These are phyloP conservation scores for Aspergillus olivimuriae DNA, from an alignment of 495 filamentous ascomycete genomes.

Conservation along the genomic window DNA sequence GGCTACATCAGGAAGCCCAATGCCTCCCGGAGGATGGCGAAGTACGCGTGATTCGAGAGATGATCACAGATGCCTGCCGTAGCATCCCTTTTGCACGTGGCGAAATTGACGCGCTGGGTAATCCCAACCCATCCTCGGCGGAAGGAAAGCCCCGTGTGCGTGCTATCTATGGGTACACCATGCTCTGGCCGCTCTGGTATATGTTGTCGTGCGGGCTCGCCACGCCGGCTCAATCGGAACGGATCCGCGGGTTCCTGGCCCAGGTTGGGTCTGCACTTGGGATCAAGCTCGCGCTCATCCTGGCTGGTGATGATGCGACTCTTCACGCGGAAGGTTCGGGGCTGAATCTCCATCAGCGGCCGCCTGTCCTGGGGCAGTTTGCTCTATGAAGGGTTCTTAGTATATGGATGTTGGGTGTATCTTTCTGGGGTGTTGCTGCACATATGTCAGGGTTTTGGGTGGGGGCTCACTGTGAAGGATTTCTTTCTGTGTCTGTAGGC, in stretches of 20 bases:
- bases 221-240: slow-evolving; percentile 22
- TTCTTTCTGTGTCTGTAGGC: no score
- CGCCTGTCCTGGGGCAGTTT: not conserved
- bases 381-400: no score
- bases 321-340: not conserved
- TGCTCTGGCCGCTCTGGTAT: slow-evolving; percentile 42
- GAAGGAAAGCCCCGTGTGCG: slow-evolving; percentile 17
- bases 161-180: slow-evolving; percentile 28
- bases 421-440: not conserved
- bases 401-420: not conserved
- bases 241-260: slow-evolving; percentile 23
- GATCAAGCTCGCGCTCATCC: slow-evolving; percentile 32
- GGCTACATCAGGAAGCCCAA: not conserved
- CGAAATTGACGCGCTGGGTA: slow-evolving; percentile 33
- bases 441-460: no score
- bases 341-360: not conserved
- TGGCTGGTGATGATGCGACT: slow-evolving; percentile 23
- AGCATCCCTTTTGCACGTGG: slow-evolving; percentile 35
- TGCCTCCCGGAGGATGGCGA: slow-evolving; percentile 11
- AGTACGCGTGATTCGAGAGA: slow-evolving; percentile 24
- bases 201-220: slow-evolving; percentile 31
- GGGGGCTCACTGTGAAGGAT: no score
- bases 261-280: slow-evolving; percentile 29
- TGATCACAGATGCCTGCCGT: slow-evolving; percentile 35
- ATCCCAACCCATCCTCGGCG: slow-evolving; percentile 10